Evolutionary conservation across 1,284 basidiomycete species (phyloP), one percentile per base, ranked within the genome.

Genomic region (Anthracocystis walkeri): DNA sequence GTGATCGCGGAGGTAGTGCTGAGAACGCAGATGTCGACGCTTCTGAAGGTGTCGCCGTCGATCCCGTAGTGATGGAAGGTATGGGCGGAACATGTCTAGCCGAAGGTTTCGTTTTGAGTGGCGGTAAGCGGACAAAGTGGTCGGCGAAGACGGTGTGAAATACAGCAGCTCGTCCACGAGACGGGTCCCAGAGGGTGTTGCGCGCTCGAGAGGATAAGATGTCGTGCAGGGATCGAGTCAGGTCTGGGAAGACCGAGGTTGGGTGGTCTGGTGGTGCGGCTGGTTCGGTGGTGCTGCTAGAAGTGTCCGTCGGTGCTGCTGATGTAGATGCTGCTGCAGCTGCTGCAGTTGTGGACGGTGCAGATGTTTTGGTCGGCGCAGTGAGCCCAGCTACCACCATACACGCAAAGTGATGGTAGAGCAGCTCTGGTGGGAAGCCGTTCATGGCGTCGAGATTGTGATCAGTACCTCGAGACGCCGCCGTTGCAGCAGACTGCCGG

Each of bases 51-150:
- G 60, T 11, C 14, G 58, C 25, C 0, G 65, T 53, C 5, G 83
- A 80, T 1, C 87, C 85, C 6, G 89, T 38, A 25, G 70, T 64
- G 54, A 65, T 38, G 35, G 59, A 42, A 11, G 65, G 45, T 50
- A 63, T 58, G 12, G 73, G 57, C 2, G 59, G 54, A 81, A 72
- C 89, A 88, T 69, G 87, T 82, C 21, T 61, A 44, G 55, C 60
- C 14, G 55, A 87, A 4, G 72, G 48, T 89, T 87, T 67, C 91
- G 86, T 88, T 86, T 95, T 97, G 49, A 93, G 90, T 4, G 94
- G 93, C 0, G 95, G 95, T 73, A 97, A 93, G 33, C 91, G 90
- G 52, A 92, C 88, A 67, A 89, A 89, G 21, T 72, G 69, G 16
- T 80, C 77, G 25, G 77, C 77, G 25, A 82, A 73, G 33, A 81